Conservation (phyloP, 2,329 filamentous ascomycete species). For the Paraphaeosphaeria minitans region DNA sequence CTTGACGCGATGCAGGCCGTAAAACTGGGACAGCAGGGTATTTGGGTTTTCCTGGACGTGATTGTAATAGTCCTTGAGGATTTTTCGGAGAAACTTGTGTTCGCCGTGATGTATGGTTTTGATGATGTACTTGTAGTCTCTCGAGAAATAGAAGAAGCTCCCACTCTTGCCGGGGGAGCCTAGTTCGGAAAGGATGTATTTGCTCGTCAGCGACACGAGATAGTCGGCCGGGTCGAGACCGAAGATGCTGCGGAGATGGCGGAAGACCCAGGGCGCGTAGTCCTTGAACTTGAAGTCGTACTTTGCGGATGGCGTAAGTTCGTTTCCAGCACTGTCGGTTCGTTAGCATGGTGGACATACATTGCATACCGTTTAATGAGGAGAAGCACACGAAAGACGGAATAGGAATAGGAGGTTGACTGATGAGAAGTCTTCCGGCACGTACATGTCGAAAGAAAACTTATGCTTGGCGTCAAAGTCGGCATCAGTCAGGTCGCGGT, state of each 20-base stretch:
- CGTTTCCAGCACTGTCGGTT: conserved; percentile 78
- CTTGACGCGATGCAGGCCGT: conserved; percentile 95
- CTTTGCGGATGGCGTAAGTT: conserved; percentile 95
- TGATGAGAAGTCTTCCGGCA: conserved; percentile 32
- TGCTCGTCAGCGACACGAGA: conserved; percentile 95
- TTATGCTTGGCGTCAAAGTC: conserved; percentile 96
- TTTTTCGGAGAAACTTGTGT: conserved; percentile 83
- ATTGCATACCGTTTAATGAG: conserved; percentile 15
- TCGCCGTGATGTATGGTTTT: conserved; percentile 98
- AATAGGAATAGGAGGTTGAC: conserved; percentile 17
- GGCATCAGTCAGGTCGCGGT: conserved; percentile 83
- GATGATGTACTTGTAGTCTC: conserved; percentile 99
- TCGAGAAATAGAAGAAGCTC: conserved; percentile 99
- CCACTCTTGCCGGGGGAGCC: conserved; percentile 97
- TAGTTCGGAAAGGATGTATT: conserved; percentile 97
- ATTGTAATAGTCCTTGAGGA: conserved; percentile 88
- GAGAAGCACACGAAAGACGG: conserved; percentile 17
- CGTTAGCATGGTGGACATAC: conserved; percentile 38
- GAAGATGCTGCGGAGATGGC: conserved; percentile 85
- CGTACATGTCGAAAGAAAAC: conserved; percentile 97
- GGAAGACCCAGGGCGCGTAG: conserved; percentile 99
- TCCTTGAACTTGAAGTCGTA: conserved; percentile 99
- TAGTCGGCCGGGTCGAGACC: conserved; percentile 95
- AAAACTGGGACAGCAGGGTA: conserved; percentile 96
- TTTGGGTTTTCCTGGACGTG: conserved; percentile 95